A percentile compares a stretch with the other conserved stretches of the same genome.
Evolutionary conservation across 2,329 filamentous ascomycete species (phyloP).

Genomic region (Aspergillus eucalypticola): DNA sequence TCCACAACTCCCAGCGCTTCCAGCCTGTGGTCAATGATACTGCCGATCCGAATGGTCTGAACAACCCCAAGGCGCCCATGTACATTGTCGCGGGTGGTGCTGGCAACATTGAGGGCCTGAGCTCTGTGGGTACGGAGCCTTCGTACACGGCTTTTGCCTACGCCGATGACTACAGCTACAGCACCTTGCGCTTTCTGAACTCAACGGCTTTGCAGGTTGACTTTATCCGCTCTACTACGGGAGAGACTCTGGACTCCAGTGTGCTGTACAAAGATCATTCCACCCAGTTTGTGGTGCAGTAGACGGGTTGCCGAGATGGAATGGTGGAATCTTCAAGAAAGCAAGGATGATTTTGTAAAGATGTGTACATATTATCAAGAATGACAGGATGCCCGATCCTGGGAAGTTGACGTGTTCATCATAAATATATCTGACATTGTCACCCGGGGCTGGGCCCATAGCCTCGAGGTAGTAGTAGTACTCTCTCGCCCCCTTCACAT

Average conservation of each 20-base stretch:
- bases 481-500: too few species aligned
- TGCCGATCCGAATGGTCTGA: conserved; percentile 47
- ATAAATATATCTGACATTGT: too few species aligned
- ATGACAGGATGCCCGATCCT: too few species aligned
- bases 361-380: too few species aligned
- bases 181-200: conserved; percentile 51
- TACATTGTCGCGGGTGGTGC: conserved; percentile 59
- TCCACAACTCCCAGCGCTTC: conserved; percentile 61
- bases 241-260: conserved; percentile 51
- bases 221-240: conserved; percentile 53
- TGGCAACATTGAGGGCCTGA: conserved; percentile 58
- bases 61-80: conserved; percentile 56
- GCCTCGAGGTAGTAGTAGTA: too few species aligned
- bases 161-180: conserved; percentile 53
- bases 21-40: conserved; percentile 34
- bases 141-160: conserved; percentile 43
- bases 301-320: neutral
- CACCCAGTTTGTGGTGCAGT: conserved; percentile 55
- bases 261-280: conserved; percentile 53
- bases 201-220: conserved; percentile 51
- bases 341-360: too few species aligned
- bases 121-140: conserved; percentile 44
- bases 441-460: too few species aligned
- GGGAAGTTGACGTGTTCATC: too few species aligned
- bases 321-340: too few species aligned